A percentile compares a stretch with the other conserved stretches of the same genome.
Conservation (phyloP, 352 stramenopile genomes). For the Globisporangium rhizosaccharum region DNA sequence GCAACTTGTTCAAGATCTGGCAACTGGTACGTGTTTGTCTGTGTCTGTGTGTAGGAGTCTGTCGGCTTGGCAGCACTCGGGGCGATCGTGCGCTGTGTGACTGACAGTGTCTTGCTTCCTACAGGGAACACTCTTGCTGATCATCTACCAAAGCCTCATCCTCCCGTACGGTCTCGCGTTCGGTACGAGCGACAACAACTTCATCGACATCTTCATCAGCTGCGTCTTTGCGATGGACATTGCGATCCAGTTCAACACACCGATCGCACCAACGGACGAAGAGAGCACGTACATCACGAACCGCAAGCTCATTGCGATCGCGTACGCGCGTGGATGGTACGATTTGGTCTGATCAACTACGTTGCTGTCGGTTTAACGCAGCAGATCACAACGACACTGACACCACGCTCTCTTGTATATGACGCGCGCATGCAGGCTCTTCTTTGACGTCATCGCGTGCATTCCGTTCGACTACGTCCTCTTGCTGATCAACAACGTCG, state of each 20-base stretch:
- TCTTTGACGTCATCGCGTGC: conserved; percentile 75
- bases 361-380: not conserved
- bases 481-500: conserved; percentile 41
- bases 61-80: not conserved
- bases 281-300: conserved; percentile 61
- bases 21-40: conserved; percentile 41
- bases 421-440: conserved; percentile 33
- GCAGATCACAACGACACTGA: not conserved
- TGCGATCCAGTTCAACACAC: conserved; percentile 71
- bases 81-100: no score
- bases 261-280: conserved; percentile 31
- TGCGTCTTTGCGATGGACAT: conserved; percentile 68
- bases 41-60: not conserved
- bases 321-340: conserved; percentile 62
- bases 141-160: conserved; percentile 76
- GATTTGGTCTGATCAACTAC: not conserved
- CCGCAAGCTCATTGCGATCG: conserved; percentile 41
- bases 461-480: conserved; percentile 67
- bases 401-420: not conserved
- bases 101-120: not conserved
- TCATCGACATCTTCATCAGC: conserved; percentile 55
- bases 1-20: conserved; percentile 65
- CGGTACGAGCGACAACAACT: conserved; percentile 35
- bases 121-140: conserved; percentile 59
- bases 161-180: conserved; percentile 67